phyloP scores from a whole-genome alignment of 192 early-diverging fungal species.

The Thoreauomyces humboldtii region DNA sequence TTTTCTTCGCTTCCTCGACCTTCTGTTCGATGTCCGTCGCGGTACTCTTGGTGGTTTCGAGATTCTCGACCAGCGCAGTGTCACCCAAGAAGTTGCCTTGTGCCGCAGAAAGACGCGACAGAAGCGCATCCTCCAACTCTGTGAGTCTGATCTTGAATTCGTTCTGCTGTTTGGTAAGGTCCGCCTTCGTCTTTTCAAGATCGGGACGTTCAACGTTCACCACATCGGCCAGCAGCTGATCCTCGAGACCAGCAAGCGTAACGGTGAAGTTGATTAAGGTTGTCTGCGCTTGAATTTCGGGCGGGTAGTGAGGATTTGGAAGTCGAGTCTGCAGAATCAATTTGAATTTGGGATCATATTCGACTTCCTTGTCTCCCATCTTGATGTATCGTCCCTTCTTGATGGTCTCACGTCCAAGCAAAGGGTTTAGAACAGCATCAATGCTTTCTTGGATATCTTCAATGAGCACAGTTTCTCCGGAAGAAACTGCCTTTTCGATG shows the following conservation, averaged over 20 bases:
- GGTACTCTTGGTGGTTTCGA: conserved; percentile 62
- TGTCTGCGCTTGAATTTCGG: conserved; percentile 67
- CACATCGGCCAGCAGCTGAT: conserved; percentile 65
- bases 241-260: conserved; percentile 61
- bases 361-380: conserved; percentile 70
- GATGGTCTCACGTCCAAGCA: conserved; percentile 64
- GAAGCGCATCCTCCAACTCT: conserved; percentile 62
- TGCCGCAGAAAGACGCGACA: conserved; percentile 57
- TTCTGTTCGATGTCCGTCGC: conserved; percentile 66
- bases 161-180: conserved; percentile 67
- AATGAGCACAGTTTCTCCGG: conserved; percentile 58
- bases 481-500: conserved; percentile 63
- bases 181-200: conserved; percentile 61
- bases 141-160: conserved; percentile 67
- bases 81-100: conserved; percentile 67
- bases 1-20: conserved; percentile 63
- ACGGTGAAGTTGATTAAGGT: conserved; percentile 68
- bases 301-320: conserved; percentile 65
- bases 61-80: conserved; percentile 63
- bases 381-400: conserved; percentile 66
- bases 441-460: conserved; percentile 64
- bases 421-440: conserved; percentile 60
- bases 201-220: conserved; percentile 67
- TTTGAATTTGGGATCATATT: conserved; percentile 62
- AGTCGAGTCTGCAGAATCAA: conserved; percentile 62